Evolutionary conservation across 139 green algal species (phyloP), one percentile per base, ranked within the genome.

Genomic region (Closterium sp.): DNA sequence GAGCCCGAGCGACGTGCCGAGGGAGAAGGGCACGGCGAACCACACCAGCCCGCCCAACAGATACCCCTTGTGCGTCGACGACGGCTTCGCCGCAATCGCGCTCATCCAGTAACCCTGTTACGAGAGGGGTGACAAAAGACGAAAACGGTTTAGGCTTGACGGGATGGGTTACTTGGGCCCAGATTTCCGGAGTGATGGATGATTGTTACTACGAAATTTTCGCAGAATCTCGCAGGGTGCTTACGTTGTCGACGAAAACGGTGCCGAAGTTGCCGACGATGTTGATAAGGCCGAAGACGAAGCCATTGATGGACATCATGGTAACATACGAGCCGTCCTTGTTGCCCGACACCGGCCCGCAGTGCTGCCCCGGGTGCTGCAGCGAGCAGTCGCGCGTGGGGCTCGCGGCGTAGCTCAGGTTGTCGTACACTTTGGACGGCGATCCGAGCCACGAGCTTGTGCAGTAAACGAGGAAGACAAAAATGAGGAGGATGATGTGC

Each of bases 221-320:
- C 45, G 85, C 84, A 30, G 3, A 88, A 29, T 3, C 3, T 88
- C 29, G 28, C 29, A 88, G 17, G 9, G 7, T 50, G 38, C 70
- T 91, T 30, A 93, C 91, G n/a, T 93, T 93, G 91, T 98, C 97
- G 13, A 97, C 96, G 90, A 98, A 98, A 28, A 99, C 97, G 1
- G 97, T 99, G 89, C 97, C 97, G 91, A 99, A 98, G 96, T 98
- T 98, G 90, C 97, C 97, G 70, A 99, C 97, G 92, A 99, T 96
- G 96, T 99, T 99, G 96, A 99, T 99, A 93, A 99, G 97, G 34
- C 97, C 97, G 85, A 99, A 99, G 94, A 99, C 96, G 86, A 99
- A 86, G 62, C 97, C 97, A 21, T 96, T 96, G 89, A 96, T 93
- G 86, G 95, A 97, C 38, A 98, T 96, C 97, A 99, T 98, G 95